A percentile compares a stretch with the other conserved stretches of the same genome.
phyloP scores from a whole-genome alignment of 352 stramenopile species.

The Phytopythium sindhum region DNA sequence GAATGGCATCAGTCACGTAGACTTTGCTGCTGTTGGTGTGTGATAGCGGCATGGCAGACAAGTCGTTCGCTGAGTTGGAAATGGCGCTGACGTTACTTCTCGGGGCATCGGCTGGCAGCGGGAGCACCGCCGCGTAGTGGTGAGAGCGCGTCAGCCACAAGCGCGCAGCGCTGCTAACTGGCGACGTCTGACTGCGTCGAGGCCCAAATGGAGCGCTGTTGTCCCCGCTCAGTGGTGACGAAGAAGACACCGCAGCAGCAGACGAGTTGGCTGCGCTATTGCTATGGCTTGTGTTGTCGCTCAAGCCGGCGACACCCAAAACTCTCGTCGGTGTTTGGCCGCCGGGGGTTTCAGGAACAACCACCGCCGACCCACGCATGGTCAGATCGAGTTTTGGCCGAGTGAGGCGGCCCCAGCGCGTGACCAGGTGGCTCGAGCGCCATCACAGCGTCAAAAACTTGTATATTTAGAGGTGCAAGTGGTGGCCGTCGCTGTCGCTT shows the following conservation, averaged over 20 bases:
- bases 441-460: not conserved
- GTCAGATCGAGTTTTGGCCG: not conserved
- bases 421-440: not conserved
- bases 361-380: not conserved
- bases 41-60: not conserved
- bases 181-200: not conserved
- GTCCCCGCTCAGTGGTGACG: not conserved
- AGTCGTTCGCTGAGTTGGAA: not conserved
- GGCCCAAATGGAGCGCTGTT: not conserved
- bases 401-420: not conserved
- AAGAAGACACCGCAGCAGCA: not conserved
- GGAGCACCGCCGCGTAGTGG: not conserved
- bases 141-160: not conserved
- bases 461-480: not conserved
- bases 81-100: not conserved
- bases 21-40: not conserved
- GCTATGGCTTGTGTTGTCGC: not conserved
- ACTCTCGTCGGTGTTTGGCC: not conserved
- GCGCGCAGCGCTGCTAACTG: not conserved
- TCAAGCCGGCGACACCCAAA: not conserved
- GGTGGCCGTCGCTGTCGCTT: too few relatives aligned
- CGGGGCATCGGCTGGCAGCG: not conserved
- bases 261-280: not conserved
- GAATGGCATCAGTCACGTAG: slow-evolving; percentile 1
- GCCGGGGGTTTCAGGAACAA: slow-evolving; percentile 3